Percentiles rank a stretch among this genome's conserved stretches.
These are phyloP conservation scores for Anaeramoeba flamelloides DNA, from an alignment of 78 protist species.

Conservation along the genomic window DNA sequence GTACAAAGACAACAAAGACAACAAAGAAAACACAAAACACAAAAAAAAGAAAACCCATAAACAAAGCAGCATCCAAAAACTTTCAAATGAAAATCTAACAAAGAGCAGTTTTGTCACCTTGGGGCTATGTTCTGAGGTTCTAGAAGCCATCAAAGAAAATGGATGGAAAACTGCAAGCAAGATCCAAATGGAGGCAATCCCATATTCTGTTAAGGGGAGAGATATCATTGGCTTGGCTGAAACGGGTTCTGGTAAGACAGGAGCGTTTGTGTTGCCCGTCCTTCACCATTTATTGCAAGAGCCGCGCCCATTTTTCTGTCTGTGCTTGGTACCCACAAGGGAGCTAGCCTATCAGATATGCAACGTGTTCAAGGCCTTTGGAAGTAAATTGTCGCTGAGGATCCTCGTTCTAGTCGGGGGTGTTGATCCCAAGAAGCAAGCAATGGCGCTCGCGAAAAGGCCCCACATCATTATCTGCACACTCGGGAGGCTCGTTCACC, in stretches of 20 bases:
- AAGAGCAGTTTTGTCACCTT: no score
- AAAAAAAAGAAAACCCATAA: no score
- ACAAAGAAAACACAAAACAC: no score
- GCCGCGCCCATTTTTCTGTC: constrained; percentile 8
- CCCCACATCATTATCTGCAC: constrained; percentile 94
- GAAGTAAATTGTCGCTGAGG: constrained; percentile 57
- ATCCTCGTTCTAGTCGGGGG: constrained; percentile 58
- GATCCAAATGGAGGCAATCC: constrained; percentile 64
- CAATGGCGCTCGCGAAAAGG: constrained; percentile 47
- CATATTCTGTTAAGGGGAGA: constrained; percentile 39
- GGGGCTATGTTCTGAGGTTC: constrained; percentile 11
- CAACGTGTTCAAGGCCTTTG: constrained; percentile 73
- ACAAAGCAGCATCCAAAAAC: no score
- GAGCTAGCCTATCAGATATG: constrained; percentile 87
- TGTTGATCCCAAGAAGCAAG: constrained; percentile 40
- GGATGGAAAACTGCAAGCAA: constrained; percentile 39
- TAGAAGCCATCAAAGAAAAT: background rate
- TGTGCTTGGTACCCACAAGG: constrained; percentile 37
- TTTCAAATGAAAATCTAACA: no score
- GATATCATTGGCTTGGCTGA: constrained; percentile 82
- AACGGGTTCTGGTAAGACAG: constrained; percentile 95
- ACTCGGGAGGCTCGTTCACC: constrained; percentile 71
- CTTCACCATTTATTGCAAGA: constrained; percentile 41
- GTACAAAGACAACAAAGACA: no score
- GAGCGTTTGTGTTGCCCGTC: constrained; percentile 82